These are phyloP conservation scores for Jackrogersella minutella DNA, from an alignment of 495 filamentous ascomycete genomes.

Conservation along the genomic window DNA sequence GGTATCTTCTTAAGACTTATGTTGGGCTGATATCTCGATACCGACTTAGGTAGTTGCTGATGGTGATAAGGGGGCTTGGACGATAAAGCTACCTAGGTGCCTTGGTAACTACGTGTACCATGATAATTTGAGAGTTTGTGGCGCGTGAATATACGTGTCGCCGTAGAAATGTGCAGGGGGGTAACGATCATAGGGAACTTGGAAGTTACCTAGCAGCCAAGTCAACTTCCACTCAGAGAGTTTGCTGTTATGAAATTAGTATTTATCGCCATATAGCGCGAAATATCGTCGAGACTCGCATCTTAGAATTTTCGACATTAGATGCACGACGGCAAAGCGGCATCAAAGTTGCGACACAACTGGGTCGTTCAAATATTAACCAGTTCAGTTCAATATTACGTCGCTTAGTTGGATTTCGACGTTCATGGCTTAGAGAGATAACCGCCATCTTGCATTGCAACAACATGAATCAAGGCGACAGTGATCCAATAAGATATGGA, in stretches of 20 bases:
- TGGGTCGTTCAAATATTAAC: slow-evolving; percentile 18
- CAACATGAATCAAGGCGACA: slow-evolving; percentile 9
- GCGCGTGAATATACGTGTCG: slow-evolving; percentile 2
- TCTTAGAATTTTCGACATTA: not conserved
- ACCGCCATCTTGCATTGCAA: slow-evolving; percentile 30
- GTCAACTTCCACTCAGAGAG: too few relatives aligned
- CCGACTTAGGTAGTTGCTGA: not conserved
- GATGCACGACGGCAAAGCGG: slow-evolving; percentile 2
- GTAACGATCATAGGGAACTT: not conserved
- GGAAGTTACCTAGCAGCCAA: not conserved
- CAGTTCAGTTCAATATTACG: not conserved
- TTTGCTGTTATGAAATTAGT: too few relatives aligned
- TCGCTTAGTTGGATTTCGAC: slow-evolving; percentile 13
- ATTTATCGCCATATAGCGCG: too few relatives aligned
- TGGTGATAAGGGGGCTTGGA: not conserved
- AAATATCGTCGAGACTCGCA: too few relatives aligned
- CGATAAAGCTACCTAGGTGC: not conserved
- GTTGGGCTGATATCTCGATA: not conserved
- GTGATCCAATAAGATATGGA: slow-evolving; percentile 29
- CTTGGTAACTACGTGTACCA: too few relatives aligned
- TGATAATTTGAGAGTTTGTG: not conserved
- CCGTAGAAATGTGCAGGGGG: not conserved
- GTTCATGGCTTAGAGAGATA: slow-evolving; percentile 6
- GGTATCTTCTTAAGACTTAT: too few relatives aligned
- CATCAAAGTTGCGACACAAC: slow-evolving; percentile 3